Evolutionary conservation across 2,329 filamentous ascomycete species (phyloP).

Genomic region (Aspergillus uvarum): DNA sequence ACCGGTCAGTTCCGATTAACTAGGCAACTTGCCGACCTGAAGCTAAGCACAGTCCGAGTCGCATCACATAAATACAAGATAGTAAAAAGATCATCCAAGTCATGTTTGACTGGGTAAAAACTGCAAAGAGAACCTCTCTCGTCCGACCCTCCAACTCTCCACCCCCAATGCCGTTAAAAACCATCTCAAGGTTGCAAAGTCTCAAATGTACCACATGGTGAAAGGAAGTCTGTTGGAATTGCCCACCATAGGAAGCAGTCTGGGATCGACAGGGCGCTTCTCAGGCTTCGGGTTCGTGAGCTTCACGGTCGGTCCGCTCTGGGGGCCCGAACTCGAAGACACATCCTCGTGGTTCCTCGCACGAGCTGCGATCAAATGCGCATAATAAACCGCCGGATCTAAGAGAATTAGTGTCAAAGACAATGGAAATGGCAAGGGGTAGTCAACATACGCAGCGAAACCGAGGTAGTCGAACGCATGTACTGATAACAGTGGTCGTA

Average conservation of each 20-base stretch:
- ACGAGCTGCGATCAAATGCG: conserved; percentile 81
- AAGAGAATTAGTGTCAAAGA: conserved; percentile 7
- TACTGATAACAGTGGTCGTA: conserved; percentile 97
- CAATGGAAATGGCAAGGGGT: neutral
- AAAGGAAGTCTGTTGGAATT: conserved; percentile 31
- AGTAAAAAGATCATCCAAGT: neutral
- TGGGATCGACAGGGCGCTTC: conserved; percentile 32
- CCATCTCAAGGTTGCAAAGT: neutral
- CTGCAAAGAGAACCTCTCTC: neutral
- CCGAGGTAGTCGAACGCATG: conserved; percentile 84
- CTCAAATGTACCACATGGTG: conserved; percentile 44
- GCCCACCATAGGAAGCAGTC: conserved; percentile 36
- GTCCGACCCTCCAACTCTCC: too few relatives aligned
- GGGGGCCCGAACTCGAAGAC: conserved; percentile 39
- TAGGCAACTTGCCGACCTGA: conserved; percentile 10
- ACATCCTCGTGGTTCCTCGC: conserved; percentile 71
- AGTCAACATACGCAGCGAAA: conserved; percentile 63
- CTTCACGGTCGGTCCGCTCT: conserved; percentile 40
- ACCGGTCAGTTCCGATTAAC: conserved; percentile 10
- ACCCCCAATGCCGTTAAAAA: neutral
- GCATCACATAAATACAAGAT: neutral
- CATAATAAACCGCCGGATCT: conserved; percentile 88
- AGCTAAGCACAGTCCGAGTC: neutral
- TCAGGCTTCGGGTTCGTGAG: conserved; percentile 29
- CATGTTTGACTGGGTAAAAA: neutral